A percentile compares a stretch with the other conserved stretches of the same genome.
Conservation (phyloP, 164 flowering plant genomes). For the Nelumbo lutea region DNA sequence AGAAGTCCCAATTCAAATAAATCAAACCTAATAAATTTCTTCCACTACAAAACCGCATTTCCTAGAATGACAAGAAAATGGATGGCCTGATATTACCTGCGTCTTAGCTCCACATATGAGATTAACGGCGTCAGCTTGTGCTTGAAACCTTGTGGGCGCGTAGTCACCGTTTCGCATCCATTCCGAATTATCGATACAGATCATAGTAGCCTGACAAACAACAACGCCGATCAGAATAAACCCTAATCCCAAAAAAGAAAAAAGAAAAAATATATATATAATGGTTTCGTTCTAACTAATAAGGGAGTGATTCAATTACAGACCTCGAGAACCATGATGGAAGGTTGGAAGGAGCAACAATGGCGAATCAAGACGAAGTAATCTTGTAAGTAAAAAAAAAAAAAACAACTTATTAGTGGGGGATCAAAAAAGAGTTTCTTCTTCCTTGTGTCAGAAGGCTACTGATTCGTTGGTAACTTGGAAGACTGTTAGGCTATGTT, state of each 20-base stretch:
- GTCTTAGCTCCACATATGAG: constrained; percentile 94
- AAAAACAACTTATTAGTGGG: too few species aligned
- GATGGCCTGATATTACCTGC: constrained; percentile 36
- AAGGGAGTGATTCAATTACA: constrained; percentile 1
- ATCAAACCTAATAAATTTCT: not conserved
- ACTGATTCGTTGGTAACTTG: too few species aligned
- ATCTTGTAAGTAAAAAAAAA: too few species aligned
- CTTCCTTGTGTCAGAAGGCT: too few species aligned
- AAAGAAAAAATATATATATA: not conserved
- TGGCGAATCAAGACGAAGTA: not conserved
- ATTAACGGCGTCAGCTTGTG: constrained; percentile 91
- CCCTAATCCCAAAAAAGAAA: constrained; percentile 11
- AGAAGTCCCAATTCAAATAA: not conserved
- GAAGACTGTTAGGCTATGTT: too few species aligned
- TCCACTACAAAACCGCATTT: not conserved
- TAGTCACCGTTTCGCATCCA: constrained; percentile 99
- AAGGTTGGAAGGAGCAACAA: not conserved
- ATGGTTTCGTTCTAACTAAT: too few species aligned
- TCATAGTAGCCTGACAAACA: constrained; percentile 82
- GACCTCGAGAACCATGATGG: constrained; percentile 63
- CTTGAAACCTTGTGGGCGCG: constrained; percentile 73
- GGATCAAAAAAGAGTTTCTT: too few species aligned
- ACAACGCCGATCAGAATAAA: constrained; percentile 8
- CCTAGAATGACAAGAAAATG: not conserved
- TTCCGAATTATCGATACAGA: constrained; percentile 96